Conservation (phyloP, 2,329 filamentous ascomycete genomes). For the Bipolaris sorokiniana region DNA sequence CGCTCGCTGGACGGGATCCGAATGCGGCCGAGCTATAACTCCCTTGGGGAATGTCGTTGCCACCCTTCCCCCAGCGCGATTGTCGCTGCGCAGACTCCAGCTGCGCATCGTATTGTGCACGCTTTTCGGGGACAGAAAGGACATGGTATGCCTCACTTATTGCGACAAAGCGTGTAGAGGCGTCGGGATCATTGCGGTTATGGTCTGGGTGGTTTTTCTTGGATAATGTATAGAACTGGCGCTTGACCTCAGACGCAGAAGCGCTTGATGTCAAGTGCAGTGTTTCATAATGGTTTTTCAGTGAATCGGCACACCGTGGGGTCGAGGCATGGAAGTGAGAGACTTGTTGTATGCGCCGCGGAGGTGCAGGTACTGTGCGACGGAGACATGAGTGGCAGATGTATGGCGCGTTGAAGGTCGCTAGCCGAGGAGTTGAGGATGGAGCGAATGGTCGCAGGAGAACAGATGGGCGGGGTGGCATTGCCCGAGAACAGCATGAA, state of each 20-base stretch:
- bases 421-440: not conserved
- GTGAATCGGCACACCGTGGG: conserved; percentile 43
- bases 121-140: conserved; percentile 75
- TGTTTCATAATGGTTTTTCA: conserved; percentile 78
- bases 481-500: conserved; percentile 29
- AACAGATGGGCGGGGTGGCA: conserved; percentile 32
- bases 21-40: conserved; percentile 61
- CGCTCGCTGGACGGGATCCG: conserved; percentile 78
- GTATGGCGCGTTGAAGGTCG: conserved; percentile 14
- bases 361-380: conserved; percentile 16
- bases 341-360: conserved; percentile 12
- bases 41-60: conserved; percentile 59
- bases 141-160: conserved; percentile 84
- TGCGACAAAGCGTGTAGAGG: conserved; percentile 77
- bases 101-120: conserved; percentile 80
- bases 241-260: conserved; percentile 80
- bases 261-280: conserved; percentile 75
- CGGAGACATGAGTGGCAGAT: conserved; percentile 27
- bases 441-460: conserved; percentile 21
- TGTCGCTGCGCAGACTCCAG: conserved; percentile 50
- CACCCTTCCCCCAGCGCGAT: conserved; percentile 38
- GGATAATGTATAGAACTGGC: conserved; percentile 89
- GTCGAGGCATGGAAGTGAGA: conserved; percentile 56
- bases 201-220: conserved; percentile 92
- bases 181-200: conserved; percentile 76